Percentiles rank a stretch among this genome's conserved stretches.
phyloP scores from a whole-genome alignment of 306 rosid genomes.

The barrel medic (Medicago truncatula) region MtrunA17r5.0-ANR NC_053049.1:34614001-34614500 shows the following conservation, averaged over 20 bases:
- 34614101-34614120: neutral
- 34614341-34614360: too few relatives aligned
- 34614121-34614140: neutral
- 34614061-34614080: too few relatives aligned
- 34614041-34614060: too few relatives aligned
- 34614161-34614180: neutral
- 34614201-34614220: neutral
- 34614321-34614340: too few relatives aligned
- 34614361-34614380: slow-evolving; percentile 27
- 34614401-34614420: slow-evolving; percentile 68
- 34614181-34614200: neutral
- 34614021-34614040: neutral
- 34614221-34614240: neutral
- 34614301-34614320: too few relatives aligned
- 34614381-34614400: slow-evolving; percentile 67
- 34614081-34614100: neutral
- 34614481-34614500: slow-evolving; percentile 61
- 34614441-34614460: slow-evolving; percentile 60
- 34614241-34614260: neutral
- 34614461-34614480: slow-evolving; percentile 79
- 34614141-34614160: neutral
- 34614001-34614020: slow-evolving; percentile 13
- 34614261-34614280: too few relatives aligned
- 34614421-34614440: slow-evolving; percentile 67
- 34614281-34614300: too few relatives aligned